Evolutionary conservation across 169 alveolate species (phyloP).

Genomic region (Plasmodium falciparum): DNA sequence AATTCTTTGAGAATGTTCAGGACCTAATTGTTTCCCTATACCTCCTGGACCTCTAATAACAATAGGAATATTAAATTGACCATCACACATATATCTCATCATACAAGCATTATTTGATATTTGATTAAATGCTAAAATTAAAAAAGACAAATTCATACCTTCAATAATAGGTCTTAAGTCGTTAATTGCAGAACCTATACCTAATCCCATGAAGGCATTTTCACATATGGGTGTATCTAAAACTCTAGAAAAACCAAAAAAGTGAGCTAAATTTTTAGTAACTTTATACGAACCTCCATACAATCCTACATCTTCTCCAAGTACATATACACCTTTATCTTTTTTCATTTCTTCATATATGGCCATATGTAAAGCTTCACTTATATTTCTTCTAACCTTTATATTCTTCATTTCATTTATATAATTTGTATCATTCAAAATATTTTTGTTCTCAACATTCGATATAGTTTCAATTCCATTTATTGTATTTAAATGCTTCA

Average conservation of each 20-base stretch:
- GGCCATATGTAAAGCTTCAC: constrained; percentile 94
- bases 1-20: constrained; percentile 93
- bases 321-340: constrained; percentile 91
- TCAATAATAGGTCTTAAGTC: constrained; percentile 93
- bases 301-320: constrained; percentile 95
- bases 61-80: constrained; percentile 88
- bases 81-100: constrained; percentile 90
- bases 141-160: constrained; percentile 94
- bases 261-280: constrained; percentile 90
- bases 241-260: constrained; percentile 88
- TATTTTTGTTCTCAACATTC: background rate
- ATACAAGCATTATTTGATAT: constrained; percentile 93
- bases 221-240: constrained; percentile 96
- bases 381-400: constrained; percentile 86
- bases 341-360: constrained; percentile 92
- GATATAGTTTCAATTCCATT: background rate
- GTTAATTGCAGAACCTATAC: constrained; percentile 86
- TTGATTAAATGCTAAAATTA: constrained; percentile 93
- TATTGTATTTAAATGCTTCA: background rate
- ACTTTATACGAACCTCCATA: constrained; percentile 95
- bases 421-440: constrained; percentile 70
- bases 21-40: constrained; percentile 94
- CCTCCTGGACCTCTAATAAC: constrained; percentile 96
- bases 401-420: constrained; percentile 73
- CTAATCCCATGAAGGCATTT: constrained; percentile 89